A percentile compares a stretch with the other conserved stretches of the same genome.
These are phyloP conservation scores for Gardenia jasminoides DNA, from an alignment of 257 asterid genomes.

Conservation along the genomic window DNA sequence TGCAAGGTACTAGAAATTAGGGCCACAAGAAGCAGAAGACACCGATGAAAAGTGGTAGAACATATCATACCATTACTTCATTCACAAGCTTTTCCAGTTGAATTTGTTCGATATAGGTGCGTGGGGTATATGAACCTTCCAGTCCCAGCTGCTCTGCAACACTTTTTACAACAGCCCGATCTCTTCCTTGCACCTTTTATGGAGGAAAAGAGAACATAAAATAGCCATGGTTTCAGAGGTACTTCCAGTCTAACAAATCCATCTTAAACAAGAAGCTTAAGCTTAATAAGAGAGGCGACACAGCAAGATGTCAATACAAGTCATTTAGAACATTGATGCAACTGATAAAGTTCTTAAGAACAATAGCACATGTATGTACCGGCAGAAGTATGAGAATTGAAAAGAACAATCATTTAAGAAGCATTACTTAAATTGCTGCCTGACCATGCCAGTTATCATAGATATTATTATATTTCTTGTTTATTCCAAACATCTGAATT, in stretches of 20 bases:
- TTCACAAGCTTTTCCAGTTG: slow-evolving; percentile 93
- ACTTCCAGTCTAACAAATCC: slow-evolving; percentile 1
- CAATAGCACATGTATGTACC: neutral
- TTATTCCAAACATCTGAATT: neutral
- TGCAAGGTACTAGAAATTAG: slow-evolving; percentile 37
- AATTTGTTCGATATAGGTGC: slow-evolving; percentile 94
- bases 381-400: neutral
- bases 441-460: neutral
- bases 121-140: slow-evolving; percentile 86
- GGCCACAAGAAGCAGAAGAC: slow-evolving; percentile 11
- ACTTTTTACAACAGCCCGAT: slow-evolving; percentile 57
- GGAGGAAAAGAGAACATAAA: slow-evolving; percentile 4
- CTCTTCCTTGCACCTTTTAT: slow-evolving; percentile 89
- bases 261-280: neutral
- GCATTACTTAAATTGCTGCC: neutral
- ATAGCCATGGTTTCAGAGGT: neutral
- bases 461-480: neutral
- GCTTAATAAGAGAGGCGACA: neutral
- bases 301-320: neutral
- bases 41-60: slow-evolving; percentile 12
- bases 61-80: slow-evolving; percentile 81
- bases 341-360: neutral
- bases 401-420: neutral
- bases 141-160: slow-evolving; percentile 81
- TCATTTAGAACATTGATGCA: neutral